Evolutionary conservation across 306 rosid species (phyloP), one percentile per base, ranked within the genome.

Genomic region (Vicia villosa): DNA sequence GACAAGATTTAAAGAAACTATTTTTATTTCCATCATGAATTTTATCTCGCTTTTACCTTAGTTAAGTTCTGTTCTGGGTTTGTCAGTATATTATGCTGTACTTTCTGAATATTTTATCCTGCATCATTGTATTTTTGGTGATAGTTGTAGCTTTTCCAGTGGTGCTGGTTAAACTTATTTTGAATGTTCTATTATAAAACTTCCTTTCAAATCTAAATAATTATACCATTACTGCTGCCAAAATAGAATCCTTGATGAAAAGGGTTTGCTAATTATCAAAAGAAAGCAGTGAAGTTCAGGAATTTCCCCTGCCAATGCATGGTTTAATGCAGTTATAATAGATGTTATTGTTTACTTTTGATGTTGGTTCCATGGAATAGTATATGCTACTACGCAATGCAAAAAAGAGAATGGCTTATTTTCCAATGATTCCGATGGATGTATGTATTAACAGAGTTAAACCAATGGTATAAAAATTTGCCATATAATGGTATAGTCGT

Each of bases 41-140:
- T n/a, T 54, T 32, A 22, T 54, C 8, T 6, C 1, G 9, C 17
- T 32, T 10, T 46, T 30, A 20, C 17, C 28, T 24, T 66, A 30
- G 45, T 36, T 34, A 55, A 68, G 49, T 73, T 65, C 45, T 54
- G 42, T 56, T 28, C 17, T 14, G 4, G 40, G 10, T 20, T 74
- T 42, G 63, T 58, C 57, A 11, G 34, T 65, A n/a, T 4, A 26
- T 24, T 55, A 57, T 36, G 57, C 26, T 34, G 65, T 32, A 32
- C 24, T n/a, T 15, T 59, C 7, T 0, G 21, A 30, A 30, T 30
- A 56, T 13, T 11, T 12, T 56, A 4, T 56, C 2, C 6, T 56
- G 20, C 6, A 14, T 22, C 17, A 3, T 2, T 55, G 9, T 13
- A 13, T 24, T 55, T 55, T 55, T 24, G 61, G 2, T 11, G 19